Base-by-base conservation (phyloP, 164 flowering plant species). In the Umbellularia californica region DNA sequence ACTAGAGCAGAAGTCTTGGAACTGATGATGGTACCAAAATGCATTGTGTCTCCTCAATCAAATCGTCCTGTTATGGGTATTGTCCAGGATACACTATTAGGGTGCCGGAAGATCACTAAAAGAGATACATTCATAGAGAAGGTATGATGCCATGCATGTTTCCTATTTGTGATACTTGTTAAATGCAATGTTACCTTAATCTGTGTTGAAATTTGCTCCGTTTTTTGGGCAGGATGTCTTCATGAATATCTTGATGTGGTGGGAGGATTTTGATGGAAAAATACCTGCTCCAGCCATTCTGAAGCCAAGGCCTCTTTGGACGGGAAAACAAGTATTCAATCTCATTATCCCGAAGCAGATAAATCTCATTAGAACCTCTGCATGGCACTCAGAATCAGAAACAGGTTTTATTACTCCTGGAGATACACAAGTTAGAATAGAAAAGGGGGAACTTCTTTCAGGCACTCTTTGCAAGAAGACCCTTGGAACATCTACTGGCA, bases 261-360 rank as follows among this genome's bases (percentile, higher is more conserved):
- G 99, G 99, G 99, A 96, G 79, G 98, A 96, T 80, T 96, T 96
- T 83, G 99, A 96, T 80, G 99, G 99, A 66, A 96, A 94, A 84
- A 81, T 96, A 79, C 98, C 99, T 65, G 90, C 95, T 58, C 99
- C 99, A 10, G 88, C 97, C 27, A 91, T 96, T 82, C 79, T 92
- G 86, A 92, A 92, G 87, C 99, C 98, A 66, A 87, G 90, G 73
- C 99, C 99, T 28, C 89, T 92, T 72, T 96, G 99, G 99, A 96
- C 98, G 0, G 99, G 98, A 65, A 96, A 96, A 64, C 99, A 96
- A 88, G 98, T 96, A 51, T 96, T 96, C 65, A 96, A 94, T 83
- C 90, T 95, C 65, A 93, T 96, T 64, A 94, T 96, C 65, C 99
- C 98, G 20, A 96, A 91, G 82, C 99, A 94, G 85, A 96, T 96